phyloP scores from a whole-genome alignment of 2,329 filamentous ascomycete species.

The Colletotrichum euphorbiae region DNA sequence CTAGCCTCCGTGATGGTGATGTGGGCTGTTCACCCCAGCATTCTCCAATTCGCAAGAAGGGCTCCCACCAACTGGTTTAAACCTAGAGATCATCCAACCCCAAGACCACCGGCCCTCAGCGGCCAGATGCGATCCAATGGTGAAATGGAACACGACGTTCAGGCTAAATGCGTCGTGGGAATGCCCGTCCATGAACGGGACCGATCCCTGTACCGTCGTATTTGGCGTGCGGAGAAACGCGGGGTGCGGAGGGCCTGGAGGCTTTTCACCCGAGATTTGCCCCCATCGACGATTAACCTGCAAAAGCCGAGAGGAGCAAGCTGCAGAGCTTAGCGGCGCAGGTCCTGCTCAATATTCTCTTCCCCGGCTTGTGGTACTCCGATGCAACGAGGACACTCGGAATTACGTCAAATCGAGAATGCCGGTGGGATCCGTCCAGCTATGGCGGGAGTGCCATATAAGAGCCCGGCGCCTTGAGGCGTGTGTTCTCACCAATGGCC shows the following conservation, averaged over 20 bases:
- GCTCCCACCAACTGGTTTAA: neutral
- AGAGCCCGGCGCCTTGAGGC: neutral
- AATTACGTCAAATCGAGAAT: neutral
- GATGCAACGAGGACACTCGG: neutral
- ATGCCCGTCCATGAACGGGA: neutral
- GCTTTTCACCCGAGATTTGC: slow-evolving; percentile 12
- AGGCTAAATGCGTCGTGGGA: slow-evolving; percentile 7
- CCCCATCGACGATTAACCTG: neutral
- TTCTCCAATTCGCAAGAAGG: slow-evolving; percentile 1
- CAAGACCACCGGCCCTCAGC: slow-evolving; percentile 1
- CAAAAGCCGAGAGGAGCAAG: neutral
- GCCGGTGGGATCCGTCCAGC: neutral
- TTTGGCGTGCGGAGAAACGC: slow-evolving; percentile 20
- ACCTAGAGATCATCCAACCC: slow-evolving; percentile 8
- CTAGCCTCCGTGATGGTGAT: neutral
- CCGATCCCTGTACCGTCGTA: slow-evolving; percentile 18
- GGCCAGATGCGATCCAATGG: slow-evolving; percentile 8
- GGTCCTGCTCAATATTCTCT: too few relatives aligned
- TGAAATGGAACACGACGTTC: neutral
- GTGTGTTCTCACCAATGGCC: neutral
- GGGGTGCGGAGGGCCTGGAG: slow-evolving; percentile 15
- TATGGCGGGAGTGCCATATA: neutral
- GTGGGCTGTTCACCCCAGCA: neutral
- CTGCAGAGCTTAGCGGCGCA: neutral
- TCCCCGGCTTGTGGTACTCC: neutral